Conservation (phyloP, 2,329 filamentous ascomycete genomes). For the Nigrospora osmanthi region DNA sequence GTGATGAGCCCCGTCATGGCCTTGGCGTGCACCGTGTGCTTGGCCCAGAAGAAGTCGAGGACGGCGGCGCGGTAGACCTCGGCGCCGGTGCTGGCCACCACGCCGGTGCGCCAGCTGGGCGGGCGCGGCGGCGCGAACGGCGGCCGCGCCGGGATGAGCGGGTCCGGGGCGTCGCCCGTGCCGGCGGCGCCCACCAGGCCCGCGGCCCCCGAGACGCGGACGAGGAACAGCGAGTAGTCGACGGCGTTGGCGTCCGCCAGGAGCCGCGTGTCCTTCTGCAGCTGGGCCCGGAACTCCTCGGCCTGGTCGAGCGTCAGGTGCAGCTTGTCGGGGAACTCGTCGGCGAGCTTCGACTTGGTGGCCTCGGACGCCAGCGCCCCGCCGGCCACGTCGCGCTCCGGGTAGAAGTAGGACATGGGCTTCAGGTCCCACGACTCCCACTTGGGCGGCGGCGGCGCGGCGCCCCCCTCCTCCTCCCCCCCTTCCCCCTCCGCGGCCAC, state of each 20-base stretch:
- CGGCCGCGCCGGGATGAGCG: constrained; percentile 17
- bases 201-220: constrained; percentile 31
- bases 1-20: constrained; percentile 59
- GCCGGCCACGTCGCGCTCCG: constrained; percentile 62
- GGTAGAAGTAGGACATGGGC: constrained; percentile 67
- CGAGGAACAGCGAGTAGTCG: constrained; percentile 69
- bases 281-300: constrained; percentile 42
- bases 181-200: background rate
- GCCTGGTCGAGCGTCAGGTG: constrained; percentile 46
- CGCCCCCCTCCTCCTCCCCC: too few species aligned
- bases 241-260: constrained; percentile 57
- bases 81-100: constrained; percentile 52
- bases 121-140: constrained; percentile 24
- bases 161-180: background rate
- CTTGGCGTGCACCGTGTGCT: constrained; percentile 59
- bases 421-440: constrained; percentile 74
- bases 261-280: constrained; percentile 56
- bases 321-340: constrained; percentile 61
- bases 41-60: constrained; percentile 74
- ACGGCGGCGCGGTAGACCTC: constrained; percentile 61
- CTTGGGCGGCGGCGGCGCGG: constrained; percentile 22
- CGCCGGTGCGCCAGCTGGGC: constrained; percentile 53
- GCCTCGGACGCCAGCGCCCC: constrained; percentile 55
- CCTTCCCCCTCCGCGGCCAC: constrained; percentile 22
- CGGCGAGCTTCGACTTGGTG: constrained; percentile 57